Evolutionary conservation across 169 alveolate genomes (phyloP), one percentile per base, ranked within the genome.

Genomic region (Eimeria acervulina): DNA sequence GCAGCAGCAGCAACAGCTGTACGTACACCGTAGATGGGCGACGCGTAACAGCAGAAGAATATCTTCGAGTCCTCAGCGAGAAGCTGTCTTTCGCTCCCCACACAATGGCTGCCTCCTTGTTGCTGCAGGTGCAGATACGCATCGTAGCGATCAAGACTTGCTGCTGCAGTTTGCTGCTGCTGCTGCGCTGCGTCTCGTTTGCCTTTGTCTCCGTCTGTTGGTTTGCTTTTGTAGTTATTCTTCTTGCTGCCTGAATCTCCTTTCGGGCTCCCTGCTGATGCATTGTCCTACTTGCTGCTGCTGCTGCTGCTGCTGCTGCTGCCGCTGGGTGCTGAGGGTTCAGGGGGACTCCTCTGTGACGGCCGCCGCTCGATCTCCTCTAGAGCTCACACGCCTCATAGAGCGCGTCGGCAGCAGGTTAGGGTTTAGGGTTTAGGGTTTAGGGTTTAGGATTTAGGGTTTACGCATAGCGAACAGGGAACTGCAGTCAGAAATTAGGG

Each of bases 371-470:
- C 33, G 90, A n/a, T n/a, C 33, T n/a, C 90, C 90, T 31, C 13
- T 81, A n/a, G 90, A 81, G 31, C 90, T 81, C n/a, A 36, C 90
- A n/a, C 90, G 90, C 21, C 90, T 81, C 42, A 81, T 81, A 12
- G 90, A 81, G 90, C 90, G 90, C 36, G 90, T 81, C 40, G 90
- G 70, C 70, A 81, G 90, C 90, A 81, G 90, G 90, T 81, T 17
- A 81, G 90, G 90, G 72, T 51, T 26, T 51, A 51, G 70, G 90
- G 70, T 51, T 51, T 81, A 51, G 70, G 44, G 90, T 51, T 81
- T 51, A 42, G 70, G 68, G 90, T 81, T 81, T 81, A 17, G 5
- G 28, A 23, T n/a, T 81, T 51, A 42, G 70, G 68, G 90, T 81
- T 81, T 81, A 17, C 66, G 55, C 55, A 47, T 47, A 12, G 55